Evolutionary conservation across 2,329 filamentous ascomycete genomes (phyloP).

Genomic region (Cladosporium sp.): DNA sequence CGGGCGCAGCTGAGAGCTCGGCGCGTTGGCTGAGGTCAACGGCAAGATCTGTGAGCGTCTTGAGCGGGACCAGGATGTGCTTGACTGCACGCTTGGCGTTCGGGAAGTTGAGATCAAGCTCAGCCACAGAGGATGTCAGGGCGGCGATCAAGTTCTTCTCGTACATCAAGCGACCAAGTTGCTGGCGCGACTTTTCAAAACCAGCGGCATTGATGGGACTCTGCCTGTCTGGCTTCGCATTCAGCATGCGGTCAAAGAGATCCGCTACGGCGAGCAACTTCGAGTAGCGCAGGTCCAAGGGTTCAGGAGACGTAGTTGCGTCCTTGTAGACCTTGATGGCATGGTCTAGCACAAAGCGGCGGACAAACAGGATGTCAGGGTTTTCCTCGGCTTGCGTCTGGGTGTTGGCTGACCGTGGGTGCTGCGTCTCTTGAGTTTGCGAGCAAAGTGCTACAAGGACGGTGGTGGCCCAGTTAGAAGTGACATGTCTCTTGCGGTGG

Average conservation of each 20-base stretch:
- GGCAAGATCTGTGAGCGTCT: constrained; percentile 81
- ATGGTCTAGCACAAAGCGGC: constrained; percentile 92
- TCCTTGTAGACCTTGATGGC: constrained; percentile 89
- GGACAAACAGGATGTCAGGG: constrained; percentile 81
- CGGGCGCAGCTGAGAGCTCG: constrained; percentile 59
- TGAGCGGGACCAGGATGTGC: constrained; percentile 87
- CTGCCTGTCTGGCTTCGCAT: constrained; percentile 62
- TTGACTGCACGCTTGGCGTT: constrained; percentile 92
- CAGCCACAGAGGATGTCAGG: constrained; percentile 85
- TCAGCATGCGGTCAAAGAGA: constrained; percentile 88
- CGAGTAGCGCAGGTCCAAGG: constrained; percentile 80
- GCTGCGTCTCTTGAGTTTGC: constrained; percentile 77
- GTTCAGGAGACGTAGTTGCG: constrained; percentile 71
- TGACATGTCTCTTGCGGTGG: constrained; percentile 81
- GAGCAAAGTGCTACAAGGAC: constrained; percentile 82
- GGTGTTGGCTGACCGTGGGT: constrained; percentile 51
- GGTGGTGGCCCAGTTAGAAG: constrained; percentile 79
- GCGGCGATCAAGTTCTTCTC: constrained; percentile 94
- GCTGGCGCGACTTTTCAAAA: constrained; percentile 60
- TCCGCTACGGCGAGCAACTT: constrained; percentile 84
- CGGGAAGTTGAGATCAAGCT: constrained; percentile 92
- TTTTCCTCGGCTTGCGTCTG: constrained; percentile 70
- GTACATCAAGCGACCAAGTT: constrained; percentile 93
- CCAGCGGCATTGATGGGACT: constrained; percentile 13
- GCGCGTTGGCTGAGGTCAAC: constrained; percentile 79